Evolutionary conservation across 371 early-diverging fungal genomes (phyloP), one percentile per base, ranked within the genome.

Genomic region (Synchytrium microbalum): DNA sequence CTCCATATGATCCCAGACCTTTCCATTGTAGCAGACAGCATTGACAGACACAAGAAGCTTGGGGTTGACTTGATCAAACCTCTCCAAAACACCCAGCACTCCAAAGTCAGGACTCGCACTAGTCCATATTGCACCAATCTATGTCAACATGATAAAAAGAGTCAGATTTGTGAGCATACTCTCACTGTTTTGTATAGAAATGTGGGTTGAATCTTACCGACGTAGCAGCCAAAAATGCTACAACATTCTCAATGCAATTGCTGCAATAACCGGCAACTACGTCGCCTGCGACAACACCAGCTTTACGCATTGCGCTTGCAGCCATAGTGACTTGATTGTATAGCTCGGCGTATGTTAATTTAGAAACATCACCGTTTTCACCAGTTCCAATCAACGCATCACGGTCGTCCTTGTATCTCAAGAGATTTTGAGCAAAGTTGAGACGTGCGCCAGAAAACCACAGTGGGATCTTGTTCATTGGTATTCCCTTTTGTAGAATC

Each of bases 251-350:
- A 3, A 84, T 69, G 51, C 88, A 86, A 77, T 97, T 97, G 27
- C 97, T 88, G 65, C 93, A 85, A 72, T 96, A 98, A 1, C 88
- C 94, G 33, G 90, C 92, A 0, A 98, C 89, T 19, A 93, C 83
- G 71, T 99, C 98, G 19, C 95, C 97, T 33, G 79, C 75, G 46
- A 69, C 66, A 3, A 99, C 75, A 19, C 95, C 95, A 8, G 77
- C 57, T 2, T 64, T 65, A 30, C 85, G 81, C 71, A 95, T 79
- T 0, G 94, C 92, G 32, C 79, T 81, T 1, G 92, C 86, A 57
- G 84, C 85, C 31, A 74, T 69, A 3, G 84, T 77, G 1, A 97
- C 97, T 60, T 77, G 72, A n/a, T 84, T 74, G 63, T 86, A 81
- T 2, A 96, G 77, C 63, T 95, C 80, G 28, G 78, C 80, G 71